A percentile compares a stretch with the other conserved stretches of the same genome.
These are phyloP conservation scores for Solanum hybrid DNA, from an alignment of 305 asterid genomes.

Conservation along the genomic window DNA sequence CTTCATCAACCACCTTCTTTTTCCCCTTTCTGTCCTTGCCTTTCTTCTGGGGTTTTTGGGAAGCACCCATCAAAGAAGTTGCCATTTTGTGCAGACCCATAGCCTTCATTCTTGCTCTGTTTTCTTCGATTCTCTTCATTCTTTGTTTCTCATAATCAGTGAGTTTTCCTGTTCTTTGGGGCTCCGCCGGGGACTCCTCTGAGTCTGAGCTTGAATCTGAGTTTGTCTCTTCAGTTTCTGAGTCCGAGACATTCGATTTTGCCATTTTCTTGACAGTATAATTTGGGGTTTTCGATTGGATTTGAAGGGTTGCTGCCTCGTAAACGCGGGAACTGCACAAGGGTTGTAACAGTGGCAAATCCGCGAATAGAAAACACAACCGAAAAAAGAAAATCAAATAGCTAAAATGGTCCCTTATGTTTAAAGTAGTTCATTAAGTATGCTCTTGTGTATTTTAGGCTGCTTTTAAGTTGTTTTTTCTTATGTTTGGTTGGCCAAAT, in stretches of 20 bases:
- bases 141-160: constrained; percentile 63
- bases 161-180: constrained; percentile 9
- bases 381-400: background rate
- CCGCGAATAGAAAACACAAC: background rate
- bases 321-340: background rate
- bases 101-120: constrained; percentile 71
- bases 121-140: constrained; percentile 69
- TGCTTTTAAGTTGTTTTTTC: too few relatives aligned
- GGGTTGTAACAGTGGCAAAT: background rate
- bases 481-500: background rate
- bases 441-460: background rate
- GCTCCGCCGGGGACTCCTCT: constrained; percentile 7
- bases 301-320: background rate
- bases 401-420: background rate
- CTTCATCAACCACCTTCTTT: constrained; percentile 37
- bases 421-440: background rate
- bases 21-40: constrained; percentile 37
- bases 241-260: background rate
- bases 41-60: constrained; percentile 31
- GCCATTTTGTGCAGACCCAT: constrained; percentile 75
- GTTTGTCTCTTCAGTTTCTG: constrained; percentile 1
- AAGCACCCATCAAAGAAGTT: constrained; percentile 33
- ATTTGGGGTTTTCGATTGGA: background rate
- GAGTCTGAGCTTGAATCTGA: constrained; percentile 13
- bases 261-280: background rate